phyloP scores from a whole-genome alignment of 495 filamentous ascomycete species.

The Xylaria sp. region DNA sequence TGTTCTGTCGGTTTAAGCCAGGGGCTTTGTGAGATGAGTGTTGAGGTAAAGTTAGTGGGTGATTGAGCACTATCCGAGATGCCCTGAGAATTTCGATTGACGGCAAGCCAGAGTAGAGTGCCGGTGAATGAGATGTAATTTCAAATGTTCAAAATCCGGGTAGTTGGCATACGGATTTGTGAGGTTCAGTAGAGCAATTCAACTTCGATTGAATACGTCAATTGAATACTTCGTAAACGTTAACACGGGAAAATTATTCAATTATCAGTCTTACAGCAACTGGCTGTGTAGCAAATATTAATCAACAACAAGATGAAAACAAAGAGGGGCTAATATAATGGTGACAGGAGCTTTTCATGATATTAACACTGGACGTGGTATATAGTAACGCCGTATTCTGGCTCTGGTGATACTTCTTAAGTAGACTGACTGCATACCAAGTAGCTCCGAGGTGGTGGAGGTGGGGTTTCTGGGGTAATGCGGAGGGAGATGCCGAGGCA shows the following conservation, averaged over 20 bases:
- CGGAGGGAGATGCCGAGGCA: conserved; percentile 36
- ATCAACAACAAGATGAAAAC: neutral
- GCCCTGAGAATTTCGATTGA: neutral
- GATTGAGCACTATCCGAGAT: neutral
- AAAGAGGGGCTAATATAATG: neutral
- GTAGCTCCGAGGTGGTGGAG: neutral
- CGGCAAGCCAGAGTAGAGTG: neutral
- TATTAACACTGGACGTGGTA: neutral
- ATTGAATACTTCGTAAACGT: neutral
- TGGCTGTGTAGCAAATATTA: neutral
- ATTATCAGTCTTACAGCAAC: neutral
- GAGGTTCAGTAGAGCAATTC: neutral
- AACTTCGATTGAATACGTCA: conserved; percentile 3
- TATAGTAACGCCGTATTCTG: neutral
- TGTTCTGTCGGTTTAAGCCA: conserved; percentile 13
- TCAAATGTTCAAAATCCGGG: neutral
- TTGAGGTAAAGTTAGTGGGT: neutral
- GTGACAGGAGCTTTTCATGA: neutral
- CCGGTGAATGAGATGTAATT: neutral
- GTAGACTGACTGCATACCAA: neutral
- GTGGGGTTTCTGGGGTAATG: conserved; percentile 28
- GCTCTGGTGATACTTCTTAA: neutral
- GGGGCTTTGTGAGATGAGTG: conserved; percentile 3
- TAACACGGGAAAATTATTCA: neutral
- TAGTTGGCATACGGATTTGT: neutral